Conservation (phyloP, 2,329 filamentous ascomycete genomes). For the Fusarium goolgardi region DNA sequence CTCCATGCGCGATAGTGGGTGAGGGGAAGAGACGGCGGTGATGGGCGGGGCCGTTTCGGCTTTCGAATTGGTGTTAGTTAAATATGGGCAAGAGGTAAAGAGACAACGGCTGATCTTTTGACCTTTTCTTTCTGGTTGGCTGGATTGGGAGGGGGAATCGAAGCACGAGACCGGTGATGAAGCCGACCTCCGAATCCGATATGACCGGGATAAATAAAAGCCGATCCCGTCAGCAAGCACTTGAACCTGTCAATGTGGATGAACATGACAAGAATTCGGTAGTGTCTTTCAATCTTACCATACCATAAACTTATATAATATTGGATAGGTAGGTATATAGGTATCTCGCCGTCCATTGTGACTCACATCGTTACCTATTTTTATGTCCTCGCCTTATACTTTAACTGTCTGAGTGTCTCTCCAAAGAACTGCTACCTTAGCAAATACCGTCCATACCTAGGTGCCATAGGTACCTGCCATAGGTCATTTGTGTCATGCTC, state of each 20-base stretch:
- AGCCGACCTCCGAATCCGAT: slow-evolving; percentile 21
- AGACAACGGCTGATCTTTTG: slow-evolving; percentile 18
- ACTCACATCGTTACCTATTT: background rate
- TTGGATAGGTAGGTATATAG: background rate
- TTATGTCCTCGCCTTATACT: background rate
- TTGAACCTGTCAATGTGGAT: too few species aligned
- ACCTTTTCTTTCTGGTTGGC: slow-evolving; percentile 29
- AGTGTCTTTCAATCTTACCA: background rate
- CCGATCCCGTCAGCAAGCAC: slow-evolving; percentile 14
- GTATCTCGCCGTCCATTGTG: background rate
- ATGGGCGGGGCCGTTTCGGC: slow-evolving; percentile 44
- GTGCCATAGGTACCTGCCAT: too few species aligned
- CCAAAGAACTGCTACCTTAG: background rate
- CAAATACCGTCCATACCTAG: too few species aligned
- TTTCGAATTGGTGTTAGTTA: slow-evolving; percentile 30
- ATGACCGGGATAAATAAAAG: slow-evolving; percentile 22
- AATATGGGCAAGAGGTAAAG: slow-evolving; percentile 10
- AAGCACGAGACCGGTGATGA: slow-evolving; percentile 20
- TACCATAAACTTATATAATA: background rate
- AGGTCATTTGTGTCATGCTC: background rate
- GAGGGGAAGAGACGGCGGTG: slow-evolving; percentile 42
- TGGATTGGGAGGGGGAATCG: slow-evolving; percentile 6
- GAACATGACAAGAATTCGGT: background rate
- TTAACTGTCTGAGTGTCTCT: background rate
- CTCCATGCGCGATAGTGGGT: slow-evolving; percentile 43